Base-by-base conservation (phyloP, 495 filamentous ascomycete genomes). In the Monascus purpureus region DNA sequence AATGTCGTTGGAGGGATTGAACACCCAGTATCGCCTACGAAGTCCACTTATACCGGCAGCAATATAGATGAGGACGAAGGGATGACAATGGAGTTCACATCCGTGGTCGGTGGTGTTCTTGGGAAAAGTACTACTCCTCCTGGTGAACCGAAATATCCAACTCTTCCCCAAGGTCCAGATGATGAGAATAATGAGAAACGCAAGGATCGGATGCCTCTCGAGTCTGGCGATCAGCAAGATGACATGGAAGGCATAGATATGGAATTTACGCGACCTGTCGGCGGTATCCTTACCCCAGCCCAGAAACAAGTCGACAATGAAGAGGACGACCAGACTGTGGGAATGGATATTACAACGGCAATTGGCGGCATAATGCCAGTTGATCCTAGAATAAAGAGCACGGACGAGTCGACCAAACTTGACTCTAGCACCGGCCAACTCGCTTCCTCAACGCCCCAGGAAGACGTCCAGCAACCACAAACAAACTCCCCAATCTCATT, bases 71-170 rank as follows among this genome's bases (percentile, higher is more conserved):
- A 82, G 25, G 63, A 72, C 25, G 74, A 77, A 47, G 80, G 78
- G 31, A 70, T 88, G 63, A 80, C 79, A 2, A 86, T 86, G 80
- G 82, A 86, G 37, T 68, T 88, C 31, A 92, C 82, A 0, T 70
- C 73, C 23, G 77, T 73, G 0, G 56, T 87, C 35, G 82, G 81
- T 6, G 73, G 72, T 30, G 61, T 86, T 17, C 41, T 80, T 19
- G 57, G 54, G 8, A 62, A 53, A 18, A 45, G 53, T n/a, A 15
- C 47, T 17, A 28, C 40, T 25, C 13, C 13, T 11, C 20, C 20
- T 22, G 20, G 20, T 22, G 20, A 22, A 5, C 20, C 20, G 9
- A 22, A 22, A 22, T 22, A 22, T 9, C 20, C 20, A 22, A 9
- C 4, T 22, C 20, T 22, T 22, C 20, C 20, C 20, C 33, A 32